Conservation (phyloP, 75 land plant species). For the Pinus albicaulis region DNA sequence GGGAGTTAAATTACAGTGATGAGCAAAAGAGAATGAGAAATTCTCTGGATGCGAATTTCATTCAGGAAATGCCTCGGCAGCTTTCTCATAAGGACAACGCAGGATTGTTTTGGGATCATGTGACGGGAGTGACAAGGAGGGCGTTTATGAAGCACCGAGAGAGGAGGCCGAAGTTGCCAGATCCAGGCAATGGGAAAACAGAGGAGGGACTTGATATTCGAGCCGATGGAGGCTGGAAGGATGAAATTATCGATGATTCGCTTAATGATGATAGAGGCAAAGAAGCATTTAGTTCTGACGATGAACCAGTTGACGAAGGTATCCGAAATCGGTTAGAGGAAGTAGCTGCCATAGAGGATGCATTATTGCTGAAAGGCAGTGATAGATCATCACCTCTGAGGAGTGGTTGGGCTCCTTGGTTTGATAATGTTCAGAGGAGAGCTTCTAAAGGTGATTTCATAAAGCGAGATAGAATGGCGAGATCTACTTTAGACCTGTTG, state of each 20-base stretch:
- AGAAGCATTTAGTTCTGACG: conserved; percentile 70
- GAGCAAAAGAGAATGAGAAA: conserved; percentile 9
- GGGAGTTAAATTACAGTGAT: background rate
- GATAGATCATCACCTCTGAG: conserved; percentile 21
- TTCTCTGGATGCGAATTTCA: conserved; percentile 8
- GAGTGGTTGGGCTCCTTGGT: conserved; percentile 64
- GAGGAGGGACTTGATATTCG: conserved; percentile 15
- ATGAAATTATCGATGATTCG: conserved; percentile 16
- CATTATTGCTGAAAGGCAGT: conserved; percentile 54
- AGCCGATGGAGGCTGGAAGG: conserved; percentile 44
- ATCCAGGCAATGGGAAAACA: background rate
- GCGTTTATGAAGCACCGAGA: background rate
- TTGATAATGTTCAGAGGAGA: conserved; percentile 26
- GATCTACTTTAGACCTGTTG: conserved; percentile 52
- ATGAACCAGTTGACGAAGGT: conserved; percentile 65
- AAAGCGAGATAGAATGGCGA: conserved; percentile 52
- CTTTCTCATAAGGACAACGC: conserved; percentile 12
- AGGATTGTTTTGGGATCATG: conserved; percentile 64
- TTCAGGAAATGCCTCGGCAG: background rate
- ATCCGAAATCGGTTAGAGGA: conserved; percentile 44
- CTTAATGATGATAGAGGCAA: conserved; percentile 14
- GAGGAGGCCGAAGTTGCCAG: background rate
- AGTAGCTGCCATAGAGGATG: conserved; percentile 67
- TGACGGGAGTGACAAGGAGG: conserved; percentile 47
- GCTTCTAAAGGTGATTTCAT: conserved; percentile 44